Evolutionary conservation across 345 rosid species (phyloP).

Genomic region (Raphanus sativus): DNA sequence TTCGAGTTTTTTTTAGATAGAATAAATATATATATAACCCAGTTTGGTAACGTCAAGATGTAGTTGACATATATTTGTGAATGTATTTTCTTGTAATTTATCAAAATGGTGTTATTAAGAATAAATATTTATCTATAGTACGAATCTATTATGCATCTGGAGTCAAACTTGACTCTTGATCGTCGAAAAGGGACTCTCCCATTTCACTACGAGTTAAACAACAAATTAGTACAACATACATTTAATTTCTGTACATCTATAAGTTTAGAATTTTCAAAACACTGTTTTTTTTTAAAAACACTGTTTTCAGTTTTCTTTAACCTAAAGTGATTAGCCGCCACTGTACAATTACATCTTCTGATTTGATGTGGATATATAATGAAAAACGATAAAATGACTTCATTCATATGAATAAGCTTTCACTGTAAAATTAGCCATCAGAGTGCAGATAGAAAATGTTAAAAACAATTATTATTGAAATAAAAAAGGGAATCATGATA

Average conservation of each 20-base stretch:
- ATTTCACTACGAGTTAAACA: not conserved
- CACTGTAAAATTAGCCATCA: not conserved
- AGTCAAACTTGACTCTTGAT: conserved; percentile 42
- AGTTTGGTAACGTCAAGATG: conserved; percentile 22
- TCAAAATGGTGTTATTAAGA: not conserved
- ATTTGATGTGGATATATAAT: not conserved
- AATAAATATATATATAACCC: not conserved
- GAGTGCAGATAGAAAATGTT: not conserved
- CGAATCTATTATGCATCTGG: conserved; percentile 6
- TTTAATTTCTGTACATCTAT: too few species aligned
- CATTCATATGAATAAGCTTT: not conserved
- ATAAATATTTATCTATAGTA: not conserved
- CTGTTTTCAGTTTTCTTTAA: not conserved
- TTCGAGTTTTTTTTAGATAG: not conserved
- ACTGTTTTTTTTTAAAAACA: not conserved
- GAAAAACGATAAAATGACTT: not conserved
- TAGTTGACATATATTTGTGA: conserved; percentile 23
- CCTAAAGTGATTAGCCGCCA: not conserved
- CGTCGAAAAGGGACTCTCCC: conserved; percentile 26
- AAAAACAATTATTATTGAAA: too few species aligned
- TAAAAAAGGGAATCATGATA: not conserved
- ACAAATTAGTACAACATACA: not conserved
- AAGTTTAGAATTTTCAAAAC: not conserved
- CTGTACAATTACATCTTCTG: not conserved
- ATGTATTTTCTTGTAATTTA: not conserved